Conservation (phyloP, 768 basidiomycete species). For the Tylopilus vinaceipallidus region DNA sequence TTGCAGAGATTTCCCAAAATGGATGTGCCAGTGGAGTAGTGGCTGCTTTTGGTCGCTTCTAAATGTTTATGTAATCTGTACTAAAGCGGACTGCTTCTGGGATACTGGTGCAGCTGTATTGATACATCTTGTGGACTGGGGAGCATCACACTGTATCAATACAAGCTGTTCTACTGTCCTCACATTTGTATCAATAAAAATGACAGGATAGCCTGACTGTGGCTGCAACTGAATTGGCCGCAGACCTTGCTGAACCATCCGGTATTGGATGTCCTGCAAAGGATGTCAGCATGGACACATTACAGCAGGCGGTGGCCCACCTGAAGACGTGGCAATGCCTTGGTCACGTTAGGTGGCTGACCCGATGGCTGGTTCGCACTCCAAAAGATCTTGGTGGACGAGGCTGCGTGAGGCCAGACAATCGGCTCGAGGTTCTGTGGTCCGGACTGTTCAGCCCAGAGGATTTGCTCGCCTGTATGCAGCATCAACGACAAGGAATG, state of each 20-base stretch:
- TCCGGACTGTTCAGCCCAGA: slow-evolving; percentile 48
- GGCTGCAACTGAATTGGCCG: slow-evolving; percentile 51
- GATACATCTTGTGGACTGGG: too few relatives aligned
- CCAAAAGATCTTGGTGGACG: slow-evolving; percentile 56
- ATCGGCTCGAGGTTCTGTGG: slow-evolving; percentile 43
- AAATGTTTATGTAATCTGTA: too few relatives aligned
- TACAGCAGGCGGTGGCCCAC: too few relatives aligned
- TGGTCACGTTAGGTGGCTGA: slow-evolving; percentile 29
- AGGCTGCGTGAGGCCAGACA: slow-evolving; percentile 47
- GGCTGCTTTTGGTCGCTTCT: too few relatives aligned
- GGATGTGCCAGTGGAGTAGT: too few relatives aligned
- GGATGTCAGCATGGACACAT: slow-evolving; percentile 13
- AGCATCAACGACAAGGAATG: background rate
- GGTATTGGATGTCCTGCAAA: slow-evolving; percentile 41
- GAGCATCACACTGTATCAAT: too few relatives aligned
- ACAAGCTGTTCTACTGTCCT: too few relatives aligned
- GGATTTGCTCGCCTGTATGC: slow-evolving; percentile 34
- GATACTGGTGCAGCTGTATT: too few relatives aligned
- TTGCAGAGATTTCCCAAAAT: too few relatives aligned
- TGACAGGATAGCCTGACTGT: too few relatives aligned
- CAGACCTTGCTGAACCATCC: slow-evolving; percentile 49
- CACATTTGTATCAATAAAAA: too few relatives aligned
- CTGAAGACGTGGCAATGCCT: slow-evolving; percentile 52
- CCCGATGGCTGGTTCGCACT: slow-evolving; percentile 40
- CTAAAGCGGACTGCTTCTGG: too few relatives aligned